These are phyloP conservation scores for Macaranga tanarius DNA, from an alignment of 441 rosid genomes.

Conservation along the genomic window DNA sequence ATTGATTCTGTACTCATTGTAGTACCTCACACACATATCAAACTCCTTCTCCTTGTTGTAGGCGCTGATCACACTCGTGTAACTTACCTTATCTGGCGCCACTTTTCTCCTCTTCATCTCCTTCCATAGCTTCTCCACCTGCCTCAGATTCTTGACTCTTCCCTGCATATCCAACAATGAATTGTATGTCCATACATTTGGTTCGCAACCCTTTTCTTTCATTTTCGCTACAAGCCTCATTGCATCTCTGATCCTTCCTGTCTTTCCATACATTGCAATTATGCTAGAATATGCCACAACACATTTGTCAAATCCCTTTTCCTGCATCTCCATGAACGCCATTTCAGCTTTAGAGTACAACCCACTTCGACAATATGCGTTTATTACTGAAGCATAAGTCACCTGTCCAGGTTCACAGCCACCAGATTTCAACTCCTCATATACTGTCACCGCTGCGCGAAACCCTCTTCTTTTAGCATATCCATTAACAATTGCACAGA, in stretches of 20 bases:
- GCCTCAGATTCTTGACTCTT: slow-evolving; percentile 55
- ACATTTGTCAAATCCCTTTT: slow-evolving; percentile 68
- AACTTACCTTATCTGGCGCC: slow-evolving; percentile 69
- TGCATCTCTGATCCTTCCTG: slow-evolving; percentile 60
- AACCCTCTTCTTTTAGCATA: slow-evolving; percentile 61
- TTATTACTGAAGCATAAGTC: slow-evolving; percentile 71
- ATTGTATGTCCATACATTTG: slow-evolving; percentile 86
- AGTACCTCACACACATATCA: slow-evolving; percentile 55
- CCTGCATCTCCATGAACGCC: slow-evolving; percentile 63
- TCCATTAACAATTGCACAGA: slow-evolving; percentile 69
- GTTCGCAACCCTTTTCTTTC: slow-evolving; percentile 72
- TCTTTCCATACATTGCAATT: slow-evolving; percentile 74
- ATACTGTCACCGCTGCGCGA: slow-evolving; percentile 47
- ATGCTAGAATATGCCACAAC: slow-evolving; percentile 80
- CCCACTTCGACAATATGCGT: slow-evolving; percentile 55
- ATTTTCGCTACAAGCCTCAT: slow-evolving; percentile 67
- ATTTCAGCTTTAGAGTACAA: slow-evolving; percentile 55
- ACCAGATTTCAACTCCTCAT: slow-evolving; percentile 44
- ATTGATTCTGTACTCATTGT: slow-evolving; percentile 54
- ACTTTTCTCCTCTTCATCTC: slow-evolving; percentile 74
- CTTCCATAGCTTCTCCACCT: slow-evolving; percentile 80
- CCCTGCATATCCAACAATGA: slow-evolving; percentile 83
- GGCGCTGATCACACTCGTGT: slow-evolving; percentile 65
- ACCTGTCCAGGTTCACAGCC: slow-evolving; percentile 83
- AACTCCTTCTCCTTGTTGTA: slow-evolving; percentile 62